phyloP scores from a whole-genome alignment of 495 filamentous ascomycete species.

The Coniosporium apollinis region DNA sequence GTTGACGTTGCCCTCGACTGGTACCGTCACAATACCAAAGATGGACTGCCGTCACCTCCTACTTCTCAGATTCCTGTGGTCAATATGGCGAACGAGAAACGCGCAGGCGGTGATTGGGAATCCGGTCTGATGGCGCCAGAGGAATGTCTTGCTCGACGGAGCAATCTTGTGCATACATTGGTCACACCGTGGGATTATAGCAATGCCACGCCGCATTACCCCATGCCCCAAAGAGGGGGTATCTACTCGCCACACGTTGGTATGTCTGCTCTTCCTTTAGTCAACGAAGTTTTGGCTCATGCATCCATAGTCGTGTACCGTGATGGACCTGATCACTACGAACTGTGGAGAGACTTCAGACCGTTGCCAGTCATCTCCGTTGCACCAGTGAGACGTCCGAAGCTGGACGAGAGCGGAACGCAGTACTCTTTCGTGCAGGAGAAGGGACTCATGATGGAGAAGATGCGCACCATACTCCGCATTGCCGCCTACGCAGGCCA shows the following conservation, averaged over 20 bases:
- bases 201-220: constrained; percentile 37
- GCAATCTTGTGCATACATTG: constrained; percentile 49
- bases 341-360: constrained; percentile 25
- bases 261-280: constrained; percentile 10
- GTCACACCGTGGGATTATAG: constrained; percentile 32
- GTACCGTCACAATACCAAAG: constrained; percentile 19
- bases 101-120: constrained; percentile 63
- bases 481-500: constrained; percentile 46
- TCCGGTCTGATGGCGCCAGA: constrained; percentile 54
- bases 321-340: constrained; percentile 31
- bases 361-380: constrained; percentile 53
- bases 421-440: constrained; percentile 54
- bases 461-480: constrained; percentile 49
- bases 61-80: constrained; percentile 43
- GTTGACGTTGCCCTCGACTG: constrained; percentile 52
- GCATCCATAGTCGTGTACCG: constrained; percentile 33
- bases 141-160: constrained; percentile 52
- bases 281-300: constrained; percentile 2
- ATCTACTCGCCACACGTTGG: constrained; percentile 50
- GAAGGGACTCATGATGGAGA: constrained; percentile 50
- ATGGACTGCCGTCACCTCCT: constrained; percentile 7
- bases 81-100: constrained; percentile 58
- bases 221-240: constrained; percentile 45
- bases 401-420: constrained; percentile 44
- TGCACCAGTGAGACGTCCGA: constrained; percentile 50